Percentiles rank a stretch among this genome's conserved stretches.
These are phyloP conservation scores for Pseudoperonospora humuli DNA, from an alignment of 352 stramenopile genomes.

Conservation along the genomic window DNA sequence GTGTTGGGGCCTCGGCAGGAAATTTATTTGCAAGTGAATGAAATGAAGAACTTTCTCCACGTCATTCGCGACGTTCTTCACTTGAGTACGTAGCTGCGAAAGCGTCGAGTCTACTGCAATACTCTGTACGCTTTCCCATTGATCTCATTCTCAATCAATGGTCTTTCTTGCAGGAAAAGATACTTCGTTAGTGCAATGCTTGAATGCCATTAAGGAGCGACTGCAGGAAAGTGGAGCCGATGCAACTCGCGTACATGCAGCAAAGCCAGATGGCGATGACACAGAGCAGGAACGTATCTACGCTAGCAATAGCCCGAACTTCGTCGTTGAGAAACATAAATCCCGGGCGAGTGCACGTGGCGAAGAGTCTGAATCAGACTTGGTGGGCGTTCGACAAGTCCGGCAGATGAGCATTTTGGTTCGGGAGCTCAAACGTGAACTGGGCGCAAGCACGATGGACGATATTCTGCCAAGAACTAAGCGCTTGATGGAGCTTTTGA, in stretches of 20 bases:
- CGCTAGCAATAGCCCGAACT: constrained; percentile 31
- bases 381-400: constrained; percentile 63
- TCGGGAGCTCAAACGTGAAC: constrained; percentile 66
- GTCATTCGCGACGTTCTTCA: constrained; percentile 46
- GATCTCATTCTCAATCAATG: background rate
- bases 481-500: constrained; percentile 75
- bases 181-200: constrained; percentile 35
- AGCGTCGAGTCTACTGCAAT: background rate
- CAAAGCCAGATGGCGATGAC: constrained; percentile 1
- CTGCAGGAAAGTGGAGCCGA: constrained; percentile 14
- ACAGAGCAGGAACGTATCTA: constrained; percentile 12
- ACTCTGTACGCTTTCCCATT: background rate
- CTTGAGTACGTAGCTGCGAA: constrained; percentile 41
- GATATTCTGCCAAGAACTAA: constrained; percentile 73
- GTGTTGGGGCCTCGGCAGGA: constrained; percentile 43
- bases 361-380: constrained; percentile 12
- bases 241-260: background rate
- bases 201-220: constrained; percentile 41
- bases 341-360: constrained; percentile 3
- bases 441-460: constrained; percentile 59
- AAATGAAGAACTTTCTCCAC: constrained; percentile 82
- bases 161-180: constrained; percentile 28
- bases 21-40: constrained; percentile 79
- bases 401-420: constrained; percentile 65
- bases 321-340: constrained; percentile 46